phyloP scores from a whole-genome alignment of 495 filamentous ascomycete species.

The Penicillium daleae region DNA sequence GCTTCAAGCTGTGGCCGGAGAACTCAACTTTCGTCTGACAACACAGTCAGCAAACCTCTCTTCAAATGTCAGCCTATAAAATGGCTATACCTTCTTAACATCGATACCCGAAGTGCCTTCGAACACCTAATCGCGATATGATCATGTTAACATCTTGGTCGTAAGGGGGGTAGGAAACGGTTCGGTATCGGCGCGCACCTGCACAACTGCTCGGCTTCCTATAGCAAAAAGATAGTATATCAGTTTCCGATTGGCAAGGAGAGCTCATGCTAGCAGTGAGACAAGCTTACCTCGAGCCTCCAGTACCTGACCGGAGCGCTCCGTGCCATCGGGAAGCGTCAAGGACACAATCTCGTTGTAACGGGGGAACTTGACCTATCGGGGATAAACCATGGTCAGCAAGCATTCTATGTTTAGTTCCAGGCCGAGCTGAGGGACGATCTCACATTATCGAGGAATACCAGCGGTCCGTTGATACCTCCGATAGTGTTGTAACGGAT shows the following conservation, averaged over 20 bases:
- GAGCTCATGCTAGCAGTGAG: neutral
- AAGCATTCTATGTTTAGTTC: neutral
- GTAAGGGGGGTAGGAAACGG: slow-evolving; percentile 10
- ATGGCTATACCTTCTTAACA: slow-evolving; percentile 92
- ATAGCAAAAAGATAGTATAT: slow-evolving; percentile 16
- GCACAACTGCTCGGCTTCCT: slow-evolving; percentile 92
- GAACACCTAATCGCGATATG: slow-evolving; percentile 71
- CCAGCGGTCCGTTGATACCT: slow-evolving; percentile 96
- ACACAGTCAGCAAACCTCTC: slow-evolving; percentile 30
- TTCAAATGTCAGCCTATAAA: neutral
- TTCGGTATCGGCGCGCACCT: slow-evolving; percentile 54
- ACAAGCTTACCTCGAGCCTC: slow-evolving; percentile 83
- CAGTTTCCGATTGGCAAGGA: slow-evolving; percentile 12
- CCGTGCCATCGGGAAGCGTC: slow-evolving; percentile 92
- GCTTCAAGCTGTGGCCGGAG: slow-evolving; percentile 93
- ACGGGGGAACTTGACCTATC: slow-evolving; percentile 90
- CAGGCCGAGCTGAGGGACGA: slow-evolving; percentile 2
- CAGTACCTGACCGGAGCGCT: slow-evolving; percentile 92
- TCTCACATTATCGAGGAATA: slow-evolving; percentile 91
- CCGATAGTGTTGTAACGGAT: slow-evolving; percentile 98
- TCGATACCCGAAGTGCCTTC: slow-evolving; percentile 97
- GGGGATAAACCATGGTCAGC: slow-evolving; percentile 15
- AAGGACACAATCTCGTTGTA: slow-evolving; percentile 98
- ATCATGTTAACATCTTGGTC: slow-evolving; percentile 28
- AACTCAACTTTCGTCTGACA: slow-evolving; percentile 91